These are phyloP conservation scores for Periconia digitata DNA, from an alignment of 2,329 filamentous ascomycete species.

Conservation along the genomic window DNA sequence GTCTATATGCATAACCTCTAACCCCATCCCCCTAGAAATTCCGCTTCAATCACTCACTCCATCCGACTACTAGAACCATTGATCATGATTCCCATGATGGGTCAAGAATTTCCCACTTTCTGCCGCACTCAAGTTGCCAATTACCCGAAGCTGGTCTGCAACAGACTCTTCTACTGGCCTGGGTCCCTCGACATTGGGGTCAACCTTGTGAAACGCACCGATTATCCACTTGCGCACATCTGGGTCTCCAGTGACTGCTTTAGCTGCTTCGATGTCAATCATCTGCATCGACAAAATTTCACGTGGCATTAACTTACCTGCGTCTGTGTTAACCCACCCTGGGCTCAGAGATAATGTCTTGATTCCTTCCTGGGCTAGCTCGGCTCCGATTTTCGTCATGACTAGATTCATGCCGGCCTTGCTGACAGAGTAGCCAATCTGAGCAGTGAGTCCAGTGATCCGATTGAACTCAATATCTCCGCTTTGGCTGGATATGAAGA, in stretches of 20 bases:
- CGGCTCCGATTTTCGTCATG: slow-evolving; percentile 55
- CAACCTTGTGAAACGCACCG: slow-evolving; percentile 11
- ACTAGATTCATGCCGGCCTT: slow-evolving; percentile 56
- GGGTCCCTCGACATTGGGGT: slow-evolving; percentile 11
- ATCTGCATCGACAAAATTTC: slow-evolving; percentile 1
- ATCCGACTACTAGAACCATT: slow-evolving; percentile 9
- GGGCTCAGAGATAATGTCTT: slow-evolving; percentile 39
- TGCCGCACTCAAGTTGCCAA: slow-evolving; percentile 10
- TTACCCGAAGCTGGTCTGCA: slow-evolving; percentile 9
- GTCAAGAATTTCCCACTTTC: slow-evolving; percentile 16
- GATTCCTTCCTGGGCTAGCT: slow-evolving; percentile 25
- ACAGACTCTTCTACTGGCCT: slow-evolving; percentile 11
- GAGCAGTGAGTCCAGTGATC: slow-evolving; percentile 38
- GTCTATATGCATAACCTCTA: too few species aligned
- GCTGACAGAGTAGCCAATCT: slow-evolving; percentile 48
- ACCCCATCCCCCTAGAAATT: too few species aligned
- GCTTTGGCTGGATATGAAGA: slow-evolving; percentile 52
- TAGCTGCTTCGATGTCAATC: not conserved
- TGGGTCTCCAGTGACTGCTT: slow-evolving; percentile 5
- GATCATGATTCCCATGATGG: slow-evolving; percentile 9
- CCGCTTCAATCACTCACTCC: slow-evolving; percentile 1
- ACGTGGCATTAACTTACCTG: slow-evolving; percentile 15
- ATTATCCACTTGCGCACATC: slow-evolving; percentile 13
- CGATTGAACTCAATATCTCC: slow-evolving; percentile 41
- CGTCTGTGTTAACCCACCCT: slow-evolving; percentile 32